Evolutionary conservation across 2,329 filamentous ascomycete genomes (phyloP), one percentile per base, ranked within the genome.

Genomic region (Salinomyces thailandicus): DNA sequence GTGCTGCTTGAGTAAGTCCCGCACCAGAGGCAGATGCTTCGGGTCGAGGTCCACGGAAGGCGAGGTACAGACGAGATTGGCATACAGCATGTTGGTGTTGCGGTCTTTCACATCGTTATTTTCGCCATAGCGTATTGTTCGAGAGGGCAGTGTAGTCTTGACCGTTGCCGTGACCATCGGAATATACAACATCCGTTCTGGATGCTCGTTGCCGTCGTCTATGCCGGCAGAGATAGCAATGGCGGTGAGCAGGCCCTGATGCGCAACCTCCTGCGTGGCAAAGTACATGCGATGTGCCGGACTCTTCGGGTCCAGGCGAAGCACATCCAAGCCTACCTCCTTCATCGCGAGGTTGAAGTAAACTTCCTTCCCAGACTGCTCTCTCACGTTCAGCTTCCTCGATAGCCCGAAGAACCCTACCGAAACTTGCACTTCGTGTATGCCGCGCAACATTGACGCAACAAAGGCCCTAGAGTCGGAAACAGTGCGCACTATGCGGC

Each of bases 261-360:
- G 91, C 9, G 91, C 91, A 52, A 95, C 79, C 55, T 95, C 91
- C 43, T 85, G 81, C 15, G 81, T 77, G 2, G 87, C 84, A 55
- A 98, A 98, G 61, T 98, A 96, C 91, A 96, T 98, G 45, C 91
- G 79, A 67, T 98, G 91, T 0, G 89, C 86, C 1, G 91, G 86
- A 12, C 87, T 94, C 51, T 85, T 89, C 28, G 85, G 81, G 57
- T 98, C 89, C 37, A 98, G 72, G 15, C 89, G 79, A 56, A 96
- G 81, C 27, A 98, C 67, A 55, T 98, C 91, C 55, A 98, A 74
- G 42, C 89, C 89, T 28, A 98, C 77, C 58, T 98, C 93, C 59
- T 98, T 96, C 74, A 94, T 93, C 5, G 89, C 86, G 30, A 87
- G 73, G 53, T 89, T 94, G 42, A 95, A 69, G 41, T 82, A 77